phyloP scores from a whole-genome alignment of 352 stramenopile genomes.

The Phytophthora pinifolia region DNA sequence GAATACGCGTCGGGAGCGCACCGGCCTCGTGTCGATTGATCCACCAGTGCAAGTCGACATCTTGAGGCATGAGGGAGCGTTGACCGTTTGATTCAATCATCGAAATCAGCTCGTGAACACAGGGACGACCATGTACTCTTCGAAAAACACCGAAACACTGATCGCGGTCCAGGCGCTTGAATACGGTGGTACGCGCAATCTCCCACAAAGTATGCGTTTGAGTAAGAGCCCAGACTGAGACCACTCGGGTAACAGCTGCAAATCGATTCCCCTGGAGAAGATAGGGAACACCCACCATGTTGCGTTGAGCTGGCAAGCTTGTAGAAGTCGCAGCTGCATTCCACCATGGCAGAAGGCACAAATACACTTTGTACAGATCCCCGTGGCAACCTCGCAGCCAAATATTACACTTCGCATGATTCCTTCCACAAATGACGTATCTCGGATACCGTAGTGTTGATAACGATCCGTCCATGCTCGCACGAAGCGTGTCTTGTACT shows the following conservation, averaged over 20 bases:
- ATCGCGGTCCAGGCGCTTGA: background rate
- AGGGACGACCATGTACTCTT: slow-evolving; percentile 2
- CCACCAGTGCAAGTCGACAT: slow-evolving; percentile 4
- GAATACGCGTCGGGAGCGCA: background rate
- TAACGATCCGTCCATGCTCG: slow-evolving; percentile 1
- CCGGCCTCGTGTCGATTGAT: background rate
- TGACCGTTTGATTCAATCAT: slow-evolving; percentile 6
- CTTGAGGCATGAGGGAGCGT: background rate
- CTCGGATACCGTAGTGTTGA: background rate
- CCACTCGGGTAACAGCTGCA: background rate
- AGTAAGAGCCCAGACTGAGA: slow-evolving; percentile 1
- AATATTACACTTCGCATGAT: slow-evolving; percentile 1
- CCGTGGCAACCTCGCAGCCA: background rate
- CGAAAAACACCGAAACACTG: slow-evolving; percentile 1
- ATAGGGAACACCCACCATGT: background rate
- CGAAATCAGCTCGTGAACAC: slow-evolving; percentile 8
- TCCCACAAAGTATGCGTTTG: background rate
- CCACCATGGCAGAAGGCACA: background rate
- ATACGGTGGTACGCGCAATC: background rate
- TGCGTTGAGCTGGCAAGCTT: background rate
- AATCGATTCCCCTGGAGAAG: slow-evolving; percentile 2
- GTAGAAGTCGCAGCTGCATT: background rate
- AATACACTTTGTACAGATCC: slow-evolving; percentile 7
- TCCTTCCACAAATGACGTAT: background rate
- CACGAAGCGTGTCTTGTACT: background rate